Conservation (phyloP, 2,329 filamentous ascomycete genomes). For the Venturia pyrina region DNA sequence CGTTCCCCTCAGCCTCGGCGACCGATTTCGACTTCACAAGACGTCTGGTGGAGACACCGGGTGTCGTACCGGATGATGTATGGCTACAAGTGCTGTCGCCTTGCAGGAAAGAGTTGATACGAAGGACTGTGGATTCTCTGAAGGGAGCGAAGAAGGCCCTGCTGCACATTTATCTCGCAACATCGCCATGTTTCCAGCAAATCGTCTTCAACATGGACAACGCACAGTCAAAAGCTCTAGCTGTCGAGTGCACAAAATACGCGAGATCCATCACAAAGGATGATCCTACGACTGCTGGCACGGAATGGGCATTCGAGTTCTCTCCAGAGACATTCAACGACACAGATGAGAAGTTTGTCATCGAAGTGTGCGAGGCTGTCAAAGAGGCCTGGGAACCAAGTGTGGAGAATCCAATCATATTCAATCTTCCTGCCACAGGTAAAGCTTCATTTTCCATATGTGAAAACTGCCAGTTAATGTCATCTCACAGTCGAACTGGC, state of each 20-base stretch:
- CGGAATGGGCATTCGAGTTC: constrained; percentile 73
- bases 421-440: constrained; percentile 77
- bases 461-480: too few species aligned
- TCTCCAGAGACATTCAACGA: constrained; percentile 87
- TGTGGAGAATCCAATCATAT: constrained; percentile 74
- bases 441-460: too few species aligned
- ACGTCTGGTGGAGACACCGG: constrained; percentile 74
- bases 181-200: constrained; percentile 87
- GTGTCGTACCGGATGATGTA: constrained; percentile 76
- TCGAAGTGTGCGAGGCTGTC: constrained; percentile 82
- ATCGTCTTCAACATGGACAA: constrained; percentile 84
- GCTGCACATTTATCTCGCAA: constrained; percentile 91
- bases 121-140: constrained; percentile 78
- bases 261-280: constrained; percentile 85
- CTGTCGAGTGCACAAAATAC: constrained; percentile 75
- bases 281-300: constrained; percentile 45
- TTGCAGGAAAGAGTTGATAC: constrained; percentile 84
- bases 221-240: constrained; percentile 70
- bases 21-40: constrained; percentile 95
- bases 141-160: constrained; percentile 87
- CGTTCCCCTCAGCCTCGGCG: constrained; percentile 87
- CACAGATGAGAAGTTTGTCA: constrained; percentile 65
- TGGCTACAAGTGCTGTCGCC: constrained; percentile 87
- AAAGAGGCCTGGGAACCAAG: constrained; percentile 87
- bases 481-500: constrained; percentile 67